phyloP scores from a whole-genome alignment of 257 asterid genomes.

The Plectranthus barbatus region DNA sequence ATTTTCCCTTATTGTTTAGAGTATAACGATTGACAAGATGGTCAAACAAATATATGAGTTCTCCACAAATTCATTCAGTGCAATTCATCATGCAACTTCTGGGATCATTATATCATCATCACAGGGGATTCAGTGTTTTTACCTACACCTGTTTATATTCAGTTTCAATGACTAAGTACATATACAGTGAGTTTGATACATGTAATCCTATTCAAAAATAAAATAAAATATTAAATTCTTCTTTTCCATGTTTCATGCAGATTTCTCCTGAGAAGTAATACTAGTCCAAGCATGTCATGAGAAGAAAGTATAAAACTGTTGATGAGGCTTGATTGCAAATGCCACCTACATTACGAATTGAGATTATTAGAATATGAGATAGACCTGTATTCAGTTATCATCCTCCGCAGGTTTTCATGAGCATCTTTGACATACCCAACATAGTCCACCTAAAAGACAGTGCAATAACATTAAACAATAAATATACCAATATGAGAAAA shows the following conservation, averaged over 20 bases:
- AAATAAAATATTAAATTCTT: too few relatives aligned
- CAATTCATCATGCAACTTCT: neutral
- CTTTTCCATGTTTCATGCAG: conserved; percentile 6
- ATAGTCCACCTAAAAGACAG: conserved; percentile 59
- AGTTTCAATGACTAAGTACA: conserved; percentile 1
- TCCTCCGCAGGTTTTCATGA: conserved; percentile 61
- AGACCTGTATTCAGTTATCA: conserved; percentile 71
- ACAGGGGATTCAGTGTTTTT: neutral
- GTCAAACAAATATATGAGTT: neutral
- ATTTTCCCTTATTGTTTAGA: neutral
- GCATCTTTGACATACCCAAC: conserved; percentile 78
- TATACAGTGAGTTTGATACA: too few relatives aligned
- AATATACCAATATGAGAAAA: conserved; percentile 5
- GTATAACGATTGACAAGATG: neutral
- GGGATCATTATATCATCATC: neutral
- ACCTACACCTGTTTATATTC: neutral
- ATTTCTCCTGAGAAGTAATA: neutral
- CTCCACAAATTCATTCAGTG: neutral
- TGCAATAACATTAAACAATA: conserved; percentile 11
- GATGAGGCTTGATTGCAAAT: conserved; percentile 5
- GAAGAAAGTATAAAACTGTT: neutral
- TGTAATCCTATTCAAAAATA: too few relatives aligned
- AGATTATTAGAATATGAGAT: conserved; percentile 13
- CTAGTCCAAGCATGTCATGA: conserved; percentile 2
- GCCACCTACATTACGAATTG: too few relatives aligned